Percentiles rank a stretch among this genome's conserved stretches.
phyloP scores from a whole-genome alignment of 306 rosid genomes.

The Medicago ruthenica region DNA sequence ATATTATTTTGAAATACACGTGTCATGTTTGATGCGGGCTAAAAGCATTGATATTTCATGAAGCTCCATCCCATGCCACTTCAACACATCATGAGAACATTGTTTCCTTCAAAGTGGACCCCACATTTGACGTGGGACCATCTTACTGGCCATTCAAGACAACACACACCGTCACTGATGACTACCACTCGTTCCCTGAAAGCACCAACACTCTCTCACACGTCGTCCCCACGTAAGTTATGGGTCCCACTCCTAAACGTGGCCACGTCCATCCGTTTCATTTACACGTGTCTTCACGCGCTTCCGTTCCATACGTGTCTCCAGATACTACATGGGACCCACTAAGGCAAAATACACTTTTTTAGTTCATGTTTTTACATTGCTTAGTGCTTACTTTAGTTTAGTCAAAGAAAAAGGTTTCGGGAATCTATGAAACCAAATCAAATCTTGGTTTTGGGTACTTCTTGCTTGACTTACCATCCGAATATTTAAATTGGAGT shows the following conservation, averaged over 20 bases:
- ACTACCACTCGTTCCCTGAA: constrained; percentile 53
- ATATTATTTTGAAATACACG: background rate
- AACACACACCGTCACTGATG: constrained; percentile 62
- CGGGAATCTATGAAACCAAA: no score
- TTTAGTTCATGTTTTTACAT: no score
- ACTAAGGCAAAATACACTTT: no score
- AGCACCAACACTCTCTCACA: constrained; percentile 49
- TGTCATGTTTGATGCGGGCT: background rate
- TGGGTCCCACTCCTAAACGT: constrained; percentile 64
- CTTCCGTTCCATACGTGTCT: constrained; percentile 50
- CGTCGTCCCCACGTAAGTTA: constrained; percentile 50
- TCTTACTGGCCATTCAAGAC: constrained; percentile 48
- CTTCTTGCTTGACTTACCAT: no score
- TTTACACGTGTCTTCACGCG: constrained; percentile 71
- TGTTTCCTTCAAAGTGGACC: constrained; percentile 19
- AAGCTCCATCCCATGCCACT: constrained; percentile 50
- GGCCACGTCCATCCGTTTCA: constrained; percentile 70
- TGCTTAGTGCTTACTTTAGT: no score
- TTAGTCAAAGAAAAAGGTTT: no score
- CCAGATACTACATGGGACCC: constrained; percentile 38
- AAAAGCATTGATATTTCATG: constrained; percentile 6
- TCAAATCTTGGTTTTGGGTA: no score
- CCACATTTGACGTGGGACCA: constrained; percentile 51
- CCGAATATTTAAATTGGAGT: no score
- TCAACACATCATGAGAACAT: constrained; percentile 43